Evolutionary conservation across 164 flowering plant species (phyloP).

Genomic region (Macadamia integrifolia): DNA sequence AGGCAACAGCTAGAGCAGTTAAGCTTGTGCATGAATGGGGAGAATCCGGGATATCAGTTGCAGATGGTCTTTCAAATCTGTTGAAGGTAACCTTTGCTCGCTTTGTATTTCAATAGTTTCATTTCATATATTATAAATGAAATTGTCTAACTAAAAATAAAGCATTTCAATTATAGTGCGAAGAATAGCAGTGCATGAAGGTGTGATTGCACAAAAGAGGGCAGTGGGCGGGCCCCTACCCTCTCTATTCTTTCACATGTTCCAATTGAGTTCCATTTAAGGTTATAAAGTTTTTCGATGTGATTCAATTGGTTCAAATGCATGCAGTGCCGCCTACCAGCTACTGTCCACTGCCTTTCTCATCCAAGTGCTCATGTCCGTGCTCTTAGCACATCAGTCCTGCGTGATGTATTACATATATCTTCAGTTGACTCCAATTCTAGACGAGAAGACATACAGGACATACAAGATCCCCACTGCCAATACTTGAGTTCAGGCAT

Average conservation of each 20-base stretch:
- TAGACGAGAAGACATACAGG: conserved; percentile 28
- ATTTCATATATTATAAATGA: too few relatives aligned
- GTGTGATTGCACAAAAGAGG: too few relatives aligned
- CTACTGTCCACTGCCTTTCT: conserved; percentile 81
- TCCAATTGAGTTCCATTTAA: not conserved
- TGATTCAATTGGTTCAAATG: conserved; percentile 1
- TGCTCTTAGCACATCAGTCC: conserved; percentile 86
- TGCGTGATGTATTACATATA: conserved; percentile 57
- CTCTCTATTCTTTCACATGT: not conserved
- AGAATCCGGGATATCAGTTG: conserved; percentile 64
- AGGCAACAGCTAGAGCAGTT: conserved; percentile 89
- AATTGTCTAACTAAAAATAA: too few relatives aligned
- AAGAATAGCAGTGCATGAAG: too few relatives aligned
- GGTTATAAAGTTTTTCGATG: conserved; percentile 1
- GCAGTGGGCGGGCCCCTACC: too few relatives aligned
- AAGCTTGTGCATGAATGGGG: conserved; percentile 76
- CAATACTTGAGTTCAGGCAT: conserved; percentile 32
- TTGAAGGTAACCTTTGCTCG: conserved; percentile 52
- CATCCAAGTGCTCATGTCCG: conserved; percentile 98
- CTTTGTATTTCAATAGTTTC: too few relatives aligned
- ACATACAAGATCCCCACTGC: conserved; percentile 28
- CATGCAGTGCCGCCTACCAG: conserved; percentile 91
- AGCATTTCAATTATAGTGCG: too few relatives aligned
- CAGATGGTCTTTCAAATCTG: conserved; percentile 78
- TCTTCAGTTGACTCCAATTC: conserved; percentile 31